Conservation (phyloP, 2,329 filamentous ascomycete species). For the Aspergillus fumigatus region DNA sequence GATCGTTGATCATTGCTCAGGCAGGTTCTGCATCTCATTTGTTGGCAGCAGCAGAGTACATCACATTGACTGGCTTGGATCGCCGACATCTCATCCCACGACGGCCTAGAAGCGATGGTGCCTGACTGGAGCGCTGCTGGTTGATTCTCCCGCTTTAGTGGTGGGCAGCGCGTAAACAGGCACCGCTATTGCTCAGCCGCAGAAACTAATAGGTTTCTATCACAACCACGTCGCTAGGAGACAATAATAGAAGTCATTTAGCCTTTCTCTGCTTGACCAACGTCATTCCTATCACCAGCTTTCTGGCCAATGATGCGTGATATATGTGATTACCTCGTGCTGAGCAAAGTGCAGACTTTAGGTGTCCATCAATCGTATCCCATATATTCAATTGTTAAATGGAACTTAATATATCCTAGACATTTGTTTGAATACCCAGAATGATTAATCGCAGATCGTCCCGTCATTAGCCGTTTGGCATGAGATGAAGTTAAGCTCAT, state of each 20-base stretch:
- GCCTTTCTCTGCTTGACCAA: background rate
- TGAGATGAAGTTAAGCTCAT: background rate
- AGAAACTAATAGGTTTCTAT: background rate
- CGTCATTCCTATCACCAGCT: background rate
- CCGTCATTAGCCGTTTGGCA: background rate
- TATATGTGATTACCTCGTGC: background rate
- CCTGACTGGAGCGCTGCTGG: background rate
- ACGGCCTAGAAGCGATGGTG: background rate
- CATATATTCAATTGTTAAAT: background rate
- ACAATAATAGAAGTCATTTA: background rate
- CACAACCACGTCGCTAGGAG: background rate
- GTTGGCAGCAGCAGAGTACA: background rate
- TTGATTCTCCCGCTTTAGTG: constrained; percentile 3
- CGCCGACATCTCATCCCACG: background rate
- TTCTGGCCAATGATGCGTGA: background rate
- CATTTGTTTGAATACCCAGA: background rate
- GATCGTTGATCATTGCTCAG: constrained; percentile 3
- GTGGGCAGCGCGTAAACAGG: constrained; percentile 20
- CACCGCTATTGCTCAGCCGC: constrained; percentile 7
- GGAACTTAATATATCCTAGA: background rate
- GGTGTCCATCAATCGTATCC: background rate
- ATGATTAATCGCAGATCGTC: background rate
- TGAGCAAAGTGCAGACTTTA: background rate
- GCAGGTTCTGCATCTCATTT: background rate
- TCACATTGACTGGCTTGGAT: background rate